Percentiles rank a stretch among this genome's conserved stretches.
Conservation (phyloP, 345 rosid genomes). For the Syzygium oleosum region DNA sequence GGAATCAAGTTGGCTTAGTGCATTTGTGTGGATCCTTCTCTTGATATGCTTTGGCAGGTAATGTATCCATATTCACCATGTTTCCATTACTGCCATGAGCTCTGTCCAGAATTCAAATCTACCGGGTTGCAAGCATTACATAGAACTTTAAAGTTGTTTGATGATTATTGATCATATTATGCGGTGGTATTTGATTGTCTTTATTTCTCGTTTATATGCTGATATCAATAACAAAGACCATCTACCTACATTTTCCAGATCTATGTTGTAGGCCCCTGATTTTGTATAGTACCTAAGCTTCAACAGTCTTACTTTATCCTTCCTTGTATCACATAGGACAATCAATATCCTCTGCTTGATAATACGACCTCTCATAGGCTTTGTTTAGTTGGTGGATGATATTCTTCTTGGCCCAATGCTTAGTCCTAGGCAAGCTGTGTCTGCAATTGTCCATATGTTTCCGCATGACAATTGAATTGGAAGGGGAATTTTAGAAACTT, state of each 20-base stretch:
- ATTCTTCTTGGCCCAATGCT: neutral
- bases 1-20: slow-evolving; percentile 62
- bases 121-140: neutral
- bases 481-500: neutral
- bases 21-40: slow-evolving; percentile 57
- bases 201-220: neutral
- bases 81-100: neutral
- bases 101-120: neutral
- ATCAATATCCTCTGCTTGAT: neutral
- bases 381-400: neutral
- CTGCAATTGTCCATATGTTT: neutral
- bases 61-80: neutral
- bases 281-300: neutral
- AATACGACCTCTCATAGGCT: neutral
- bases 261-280: neutral
- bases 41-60: slow-evolving; percentile 85
- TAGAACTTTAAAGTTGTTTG: neutral
- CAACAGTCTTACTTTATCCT: neutral
- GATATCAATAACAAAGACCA: neutral
- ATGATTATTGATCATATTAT: neutral
- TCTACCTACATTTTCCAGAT: neutral
- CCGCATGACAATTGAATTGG: neutral
- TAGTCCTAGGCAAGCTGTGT: neutral
- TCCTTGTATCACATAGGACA: neutral
- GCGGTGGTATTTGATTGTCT: neutral